Evolutionary conservation across 2,329 filamentous ascomycete genomes (phyloP), one percentile per base, ranked within the genome.

Genomic region (Paraconiothyrium brasiliense): DNA sequence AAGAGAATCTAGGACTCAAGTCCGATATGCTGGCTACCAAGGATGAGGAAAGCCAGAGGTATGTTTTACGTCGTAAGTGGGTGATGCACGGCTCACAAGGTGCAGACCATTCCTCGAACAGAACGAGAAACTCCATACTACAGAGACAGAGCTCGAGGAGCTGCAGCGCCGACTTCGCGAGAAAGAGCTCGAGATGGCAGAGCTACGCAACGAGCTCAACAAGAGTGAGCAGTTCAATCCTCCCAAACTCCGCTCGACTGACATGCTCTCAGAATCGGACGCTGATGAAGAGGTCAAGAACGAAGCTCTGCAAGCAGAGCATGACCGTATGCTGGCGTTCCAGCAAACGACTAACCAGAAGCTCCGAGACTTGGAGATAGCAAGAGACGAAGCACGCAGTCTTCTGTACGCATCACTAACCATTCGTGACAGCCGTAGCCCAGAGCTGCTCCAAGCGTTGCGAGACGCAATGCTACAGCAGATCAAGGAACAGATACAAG

Each of bases 1-100:
- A 79, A 52, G 79, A 81, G 57, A 79, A 79, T 55, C 58, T 79
- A 10, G 77, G 77, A 1, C 59, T 79, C 22, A 71, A 75, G 46
- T 76, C 77, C 4, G 76, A 80, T 30, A 70, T 80, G 56, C 76
- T 77, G 70, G 66, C 71, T 10, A 70, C 69, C 51, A 74, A 74
- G 57, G 73, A 79, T 50, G 75, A 78, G 46, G 70, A 74, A 22
- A 76, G 67, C 44, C 71, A 78, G 58, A 75, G 75, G 66, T 71
- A 65, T 20, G 65, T 48, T 10, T 11, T 6, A 22, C 22, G 10
- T 24, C n/a, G n/a, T n/a, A n/a, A n/a, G n/a, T 43, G 24, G 27
- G 8, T 16, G 51, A n/a, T 6, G 30, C 16, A 34, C 41, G 14
- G 37, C 52, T 22, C 32, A 34, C 39, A 41, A 20, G 39, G 7